Evolutionary conservation across 768 basidiomycete species (phyloP).

Genomic region (Dictyophora rubrovolvata): DNA sequence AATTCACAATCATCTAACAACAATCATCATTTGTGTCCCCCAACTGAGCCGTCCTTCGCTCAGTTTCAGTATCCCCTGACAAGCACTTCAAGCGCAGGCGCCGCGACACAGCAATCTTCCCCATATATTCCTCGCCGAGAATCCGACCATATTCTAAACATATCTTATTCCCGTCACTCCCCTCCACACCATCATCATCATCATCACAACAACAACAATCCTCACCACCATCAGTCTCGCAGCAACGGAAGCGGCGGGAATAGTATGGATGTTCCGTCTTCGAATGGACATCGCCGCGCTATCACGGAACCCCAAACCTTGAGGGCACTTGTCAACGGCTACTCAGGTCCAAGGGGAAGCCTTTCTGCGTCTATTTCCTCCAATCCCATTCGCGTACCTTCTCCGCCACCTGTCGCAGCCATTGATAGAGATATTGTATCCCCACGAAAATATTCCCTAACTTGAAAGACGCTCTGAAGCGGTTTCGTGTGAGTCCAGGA

Average conservation of each 20-base stretch:
- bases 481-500: not conserved
- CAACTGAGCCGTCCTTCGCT: conserved; percentile 2
- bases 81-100: conserved; percentile 5
- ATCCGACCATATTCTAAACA: conserved; percentile 7
- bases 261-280: conserved; percentile 13
- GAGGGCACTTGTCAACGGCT: conserved; percentile 14
- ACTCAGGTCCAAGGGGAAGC: conserved; percentile 1
- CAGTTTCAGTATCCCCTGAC: conserved; percentile 9
- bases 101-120: conserved; percentile 3
- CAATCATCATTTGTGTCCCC: conserved; percentile 8
- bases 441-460: conserved; percentile 4
- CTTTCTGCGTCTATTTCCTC: conserved; percentile 1
- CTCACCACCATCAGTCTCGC: not conserved
- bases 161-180: conserved; percentile 7
- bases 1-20: not conserved
- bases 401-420: conserved; percentile 6
- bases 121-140: conserved; percentile 4
- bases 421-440: conserved; percentile 2
- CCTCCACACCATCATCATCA: not conserved
- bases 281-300: conserved; percentile 44
- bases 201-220: no score
- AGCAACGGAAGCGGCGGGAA: not conserved
- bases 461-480: not conserved
- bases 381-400: conserved; percentile 5
- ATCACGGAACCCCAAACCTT: conserved; percentile 48